Evolutionary conservation across 2,329 filamentous ascomycete species (phyloP), one percentile per base, ranked within the genome.

Genomic region (Aspergillus niger): DNA sequence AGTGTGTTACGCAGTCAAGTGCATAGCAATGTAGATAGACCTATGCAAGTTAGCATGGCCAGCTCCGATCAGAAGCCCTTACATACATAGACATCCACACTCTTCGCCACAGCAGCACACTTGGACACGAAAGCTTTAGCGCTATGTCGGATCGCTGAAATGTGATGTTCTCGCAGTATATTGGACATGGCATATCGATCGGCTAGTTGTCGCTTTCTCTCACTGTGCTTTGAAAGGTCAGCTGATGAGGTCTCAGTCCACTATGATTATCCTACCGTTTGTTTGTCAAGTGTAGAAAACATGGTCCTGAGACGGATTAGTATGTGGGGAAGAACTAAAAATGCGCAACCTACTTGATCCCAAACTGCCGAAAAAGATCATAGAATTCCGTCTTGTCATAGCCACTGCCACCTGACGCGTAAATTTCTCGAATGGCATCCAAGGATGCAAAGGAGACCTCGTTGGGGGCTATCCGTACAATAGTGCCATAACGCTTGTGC

Each of bases 151-250:
- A 91, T 86, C 2, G 85, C 87, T 4, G 78, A 72, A 28, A 89
- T 72, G 2, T 86, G 82, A 2, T 77, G 76, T 4, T 81, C 71
- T 30, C 82, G 83, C 75, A 89, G 81, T 53, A 90, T 78, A 68
- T 89, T 90, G 57, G 83, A 86, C 73, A 90, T 90, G 30, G 88
- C 85, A 70, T 91, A 91, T 30, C 86, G 81, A 68, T 89, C 86
- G 1, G 87, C 87, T 48, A 90, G 79, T 51, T 88, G 77, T 28
- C 86, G 81, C 69, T 87, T 89, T 61, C 86, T 82, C 63, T 82
- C 84, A 30, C 84, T 85, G 69, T 91, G 88, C 84, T 89, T 54
- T 7, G 28, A 15, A 7, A 36, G 13, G 26, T 66, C 8, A 67
- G 58, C 24, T 39, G 3, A 15, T 30, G 38, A 10, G 17, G 1